Conservation (phyloP, 345 rosid species). For the Lepidium didymum region DNA sequence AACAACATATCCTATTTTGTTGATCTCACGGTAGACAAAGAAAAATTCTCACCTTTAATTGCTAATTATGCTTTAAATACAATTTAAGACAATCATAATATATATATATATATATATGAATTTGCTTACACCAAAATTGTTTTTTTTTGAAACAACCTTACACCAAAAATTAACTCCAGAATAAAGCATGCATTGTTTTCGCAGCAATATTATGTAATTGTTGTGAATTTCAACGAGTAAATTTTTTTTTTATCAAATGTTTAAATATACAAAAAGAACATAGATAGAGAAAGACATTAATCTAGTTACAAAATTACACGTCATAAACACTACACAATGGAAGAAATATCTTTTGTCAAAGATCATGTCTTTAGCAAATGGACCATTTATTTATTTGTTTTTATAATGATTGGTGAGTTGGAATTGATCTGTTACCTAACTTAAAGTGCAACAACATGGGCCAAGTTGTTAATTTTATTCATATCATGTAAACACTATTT, state of each 20-base stretch:
- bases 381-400: conserved; percentile 9
- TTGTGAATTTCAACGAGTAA: neutral
- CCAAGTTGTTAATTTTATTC: conserved; percentile 18
- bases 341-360: conserved; percentile 19
- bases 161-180: neutral
- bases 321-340: conserved; percentile 23
- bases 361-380: conserved; percentile 26
- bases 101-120: neutral
- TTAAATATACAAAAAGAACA: conserved; percentile 4
- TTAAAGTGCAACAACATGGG: conserved; percentile 32
- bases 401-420: conserved; percentile 29
- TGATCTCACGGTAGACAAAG: no score
- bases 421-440: conserved; percentile 33
- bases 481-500: neutral
- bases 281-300: conserved; percentile 13
- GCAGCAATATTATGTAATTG: neutral
- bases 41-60: no score
- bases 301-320: conserved; percentile 12
- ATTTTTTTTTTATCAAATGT: neutral
- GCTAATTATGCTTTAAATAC: no score
- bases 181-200: neutral
- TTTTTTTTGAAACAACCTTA: no score
- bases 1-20: no score
- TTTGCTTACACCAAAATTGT: neutral
- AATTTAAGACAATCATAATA: no score